Conservation (phyloP, 176 grass and related monocot genomes). For the sorghum (Sorghum bicolor) region Sorghum_bicolor_NCBIv3 NC_012872.2:51829001-51829500, state of each 20-base stretch:
- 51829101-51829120: slow-evolving; percentile 68
- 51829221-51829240: slow-evolving; percentile 8
- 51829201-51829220: slow-evolving; percentile 16
- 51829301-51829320: slow-evolving; percentile 65
- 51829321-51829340: slow-evolving; percentile 40
- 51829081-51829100: slow-evolving; percentile 44
- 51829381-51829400: slow-evolving; percentile 54
- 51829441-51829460: slow-evolving; percentile 50
- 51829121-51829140: slow-evolving; percentile 81
- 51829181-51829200: slow-evolving; percentile 76
- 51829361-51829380: slow-evolving; percentile 66
- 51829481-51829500: slow-evolving; percentile 20
- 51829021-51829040: background rate
- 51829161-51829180: slow-evolving; percentile 63
- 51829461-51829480: slow-evolving; percentile 26
- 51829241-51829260: background rate
- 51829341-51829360: slow-evolving; percentile 49
- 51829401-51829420: slow-evolving; percentile 79
- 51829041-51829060: background rate
- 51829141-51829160: slow-evolving; percentile 78
- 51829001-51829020: background rate
- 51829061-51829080: background rate
- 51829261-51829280: slow-evolving; percentile 26
- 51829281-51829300: slow-evolving; percentile 82
- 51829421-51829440: slow-evolving; percentile 75